Evolutionary conservation across 2,329 filamentous ascomycete genomes (phyloP).

Genomic region (Tolypocladium sp.): DNA sequence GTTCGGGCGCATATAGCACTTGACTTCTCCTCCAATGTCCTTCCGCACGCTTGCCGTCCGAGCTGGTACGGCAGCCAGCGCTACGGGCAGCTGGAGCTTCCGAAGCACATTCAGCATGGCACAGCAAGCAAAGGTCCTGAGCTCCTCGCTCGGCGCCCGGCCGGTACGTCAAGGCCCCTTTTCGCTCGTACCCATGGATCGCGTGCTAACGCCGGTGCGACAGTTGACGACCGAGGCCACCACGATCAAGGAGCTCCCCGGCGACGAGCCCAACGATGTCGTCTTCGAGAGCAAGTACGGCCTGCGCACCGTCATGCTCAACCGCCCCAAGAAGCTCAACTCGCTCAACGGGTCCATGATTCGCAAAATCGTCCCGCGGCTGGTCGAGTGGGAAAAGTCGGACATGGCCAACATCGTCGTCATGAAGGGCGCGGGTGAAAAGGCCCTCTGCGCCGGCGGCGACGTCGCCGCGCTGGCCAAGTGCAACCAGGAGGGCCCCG

Average conservation of each 20-base stretch:
- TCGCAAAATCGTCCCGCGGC: slow-evolving; percentile 80
- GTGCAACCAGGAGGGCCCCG: slow-evolving; percentile 56
- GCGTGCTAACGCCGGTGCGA: slow-evolving; percentile 2
- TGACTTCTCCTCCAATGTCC: slow-evolving; percentile 40
- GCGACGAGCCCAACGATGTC: slow-evolving; percentile 81
- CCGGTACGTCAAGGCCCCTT: slow-evolving; percentile 11
- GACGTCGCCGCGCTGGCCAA: slow-evolving; percentile 75
- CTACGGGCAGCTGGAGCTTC: slow-evolving; percentile 32
- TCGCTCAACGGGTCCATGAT: slow-evolving; percentile 92
- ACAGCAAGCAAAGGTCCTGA: slow-evolving; percentile 65
- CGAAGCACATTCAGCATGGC: slow-evolving; percentile 55
- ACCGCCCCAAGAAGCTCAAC: slow-evolving; percentile 86
- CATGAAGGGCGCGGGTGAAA: slow-evolving; percentile 79
- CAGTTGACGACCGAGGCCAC: slow-evolving; percentile 26
- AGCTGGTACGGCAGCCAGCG: slow-evolving; percentile 41
- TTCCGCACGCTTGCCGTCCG: slow-evolving; percentile 42
- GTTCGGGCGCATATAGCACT: slow-evolving; percentile 23
- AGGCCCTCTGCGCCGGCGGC: slow-evolving; percentile 86
- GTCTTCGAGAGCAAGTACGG: slow-evolving; percentile 85
- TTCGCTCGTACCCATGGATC: not conserved
- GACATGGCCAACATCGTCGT: slow-evolving; percentile 88
- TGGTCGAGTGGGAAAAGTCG: slow-evolving; percentile 92
- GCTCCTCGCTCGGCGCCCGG: slow-evolving; percentile 40
- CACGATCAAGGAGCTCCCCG: slow-evolving; percentile 45
- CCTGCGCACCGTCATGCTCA: slow-evolving; percentile 85